Evolutionary conservation across 148 eudicot species (phyloP).

Genomic region (Spergularia bocconei): DNA sequence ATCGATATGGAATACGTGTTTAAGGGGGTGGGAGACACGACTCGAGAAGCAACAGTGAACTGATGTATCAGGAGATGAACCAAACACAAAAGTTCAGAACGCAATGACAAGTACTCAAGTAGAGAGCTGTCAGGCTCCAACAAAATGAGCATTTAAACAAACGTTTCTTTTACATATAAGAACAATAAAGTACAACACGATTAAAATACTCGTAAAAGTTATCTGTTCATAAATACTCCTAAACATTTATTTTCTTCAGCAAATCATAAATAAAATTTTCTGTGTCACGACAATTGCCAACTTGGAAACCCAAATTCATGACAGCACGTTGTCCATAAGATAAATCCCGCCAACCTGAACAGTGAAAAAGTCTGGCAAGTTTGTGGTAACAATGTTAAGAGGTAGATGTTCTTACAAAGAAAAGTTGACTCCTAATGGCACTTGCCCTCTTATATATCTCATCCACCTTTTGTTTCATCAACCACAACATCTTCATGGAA

Average conservation of each 20-base stretch:
- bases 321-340: neutral
- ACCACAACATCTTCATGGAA: neutral
- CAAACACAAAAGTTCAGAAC: neutral
- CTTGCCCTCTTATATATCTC: neutral
- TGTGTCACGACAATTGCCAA: neutral
- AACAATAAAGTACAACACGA: no score
- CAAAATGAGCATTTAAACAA: neutral
- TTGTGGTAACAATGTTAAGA: neutral
- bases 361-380: no score
- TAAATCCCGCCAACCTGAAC: neutral
- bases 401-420: neutral
- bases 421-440: neutral
- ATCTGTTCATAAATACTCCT: no score
- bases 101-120: neutral
- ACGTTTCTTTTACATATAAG: no score
- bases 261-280: neutral
- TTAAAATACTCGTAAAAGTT: no score
- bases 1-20: neutral
- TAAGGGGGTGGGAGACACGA: neutral
- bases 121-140: neutral
- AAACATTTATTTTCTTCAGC: neutral
- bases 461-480: neutral
- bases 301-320: neutral
- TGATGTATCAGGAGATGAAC: neutral
- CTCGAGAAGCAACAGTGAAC: neutral